Evolutionary conservation across 495 filamentous ascomycete genomes (phyloP), one percentile per base, ranked within the genome.

Genomic region (Penicillium argentinense): DNA sequence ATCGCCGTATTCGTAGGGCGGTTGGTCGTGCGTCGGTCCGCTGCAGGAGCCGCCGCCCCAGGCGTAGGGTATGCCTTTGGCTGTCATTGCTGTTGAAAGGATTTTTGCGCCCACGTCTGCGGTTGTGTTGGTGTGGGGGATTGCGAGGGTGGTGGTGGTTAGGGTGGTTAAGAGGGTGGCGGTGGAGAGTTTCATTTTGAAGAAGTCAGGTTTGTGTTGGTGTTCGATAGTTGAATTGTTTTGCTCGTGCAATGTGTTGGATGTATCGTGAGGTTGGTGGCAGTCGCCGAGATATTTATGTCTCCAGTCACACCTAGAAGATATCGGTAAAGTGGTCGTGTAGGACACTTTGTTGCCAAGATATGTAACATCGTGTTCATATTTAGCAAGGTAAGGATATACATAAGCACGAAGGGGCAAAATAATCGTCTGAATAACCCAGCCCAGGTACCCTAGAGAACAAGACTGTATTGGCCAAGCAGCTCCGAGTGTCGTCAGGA

Each of bases 1-100:
- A 26, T 57, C 54, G 8, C 54, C 54, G 37, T 57, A 57, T n/a
- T 57, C 28, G 36, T 57, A 57, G 1, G 54, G 54, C 9, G 49
- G 49, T 25, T 57, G 49, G 29, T 57, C 49, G 11, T 43, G 29
- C 9, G 36, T 43, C 1, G 49, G 54, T 14, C 54, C 54, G 12
- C 48, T 44, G 34, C 54, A 57, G 22, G 48, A 45, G 16, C 54
- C 53, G 13, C 53, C 53, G 12, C 53, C 53, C 53, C 53, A 56
- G 32, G 53, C 53, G 34, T 56, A 56, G 13, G 53, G 53, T 5
- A 26, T 45, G 4, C 48, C 48, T 3, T 45, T 32, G 17, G 53
- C 53, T 4, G 43, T 52, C 44, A 51, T 23, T 18, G 53, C 53
- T 13, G 32, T 50, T 5, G 39, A 47, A 5, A 56, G 42, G 47